Evolutionary conservation across 2,329 filamentous ascomycete species (phyloP).

Genomic region (Aspergillus carbonarius): DNA sequence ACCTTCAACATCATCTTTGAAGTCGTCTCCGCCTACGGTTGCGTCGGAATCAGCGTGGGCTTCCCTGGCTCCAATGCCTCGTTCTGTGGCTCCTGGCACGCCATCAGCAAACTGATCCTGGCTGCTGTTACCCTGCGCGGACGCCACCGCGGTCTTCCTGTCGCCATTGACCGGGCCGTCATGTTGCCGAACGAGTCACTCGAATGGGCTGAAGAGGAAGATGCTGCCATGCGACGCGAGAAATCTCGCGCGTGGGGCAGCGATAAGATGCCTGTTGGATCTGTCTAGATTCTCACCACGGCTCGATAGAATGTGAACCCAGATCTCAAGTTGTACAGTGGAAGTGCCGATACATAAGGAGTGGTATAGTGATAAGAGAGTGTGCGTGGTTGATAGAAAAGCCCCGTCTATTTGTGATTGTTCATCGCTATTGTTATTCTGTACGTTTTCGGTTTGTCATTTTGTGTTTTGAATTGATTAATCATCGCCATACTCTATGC

Average conservation of each 20-base stretch:
- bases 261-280: conserved; percentile 26
- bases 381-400: not conserved
- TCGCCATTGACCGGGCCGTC: conserved; percentile 55
- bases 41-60: conserved; percentile 61
- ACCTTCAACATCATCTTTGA: conserved; percentile 59
- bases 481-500: not conserved
- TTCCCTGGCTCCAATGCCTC: conserved; percentile 55
- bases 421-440: not conserved
- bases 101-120: conserved; percentile 58
- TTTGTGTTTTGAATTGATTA: not conserved
- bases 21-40: conserved; percentile 55
- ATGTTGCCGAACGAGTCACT: conserved; percentile 42
- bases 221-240: conserved; percentile 36
- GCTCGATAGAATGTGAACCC: too few species aligned
- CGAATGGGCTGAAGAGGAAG: conserved; percentile 44
- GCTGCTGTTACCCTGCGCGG: conserved; percentile 59
- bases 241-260: conserved; percentile 23
- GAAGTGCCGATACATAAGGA: not conserved
- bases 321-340: too few species aligned
- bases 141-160: conserved; percentile 57
- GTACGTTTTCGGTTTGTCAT: not conserved
- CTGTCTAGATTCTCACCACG: conserved; percentile 17
- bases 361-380: not conserved
- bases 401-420: not conserved
- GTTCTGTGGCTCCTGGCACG: conserved; percentile 56